Evolutionary conservation across 805 yeast genomes (phyloP), one percentile per base, ranked within the genome.

Genomic region (Yamadazyma insecticola): DNA sequence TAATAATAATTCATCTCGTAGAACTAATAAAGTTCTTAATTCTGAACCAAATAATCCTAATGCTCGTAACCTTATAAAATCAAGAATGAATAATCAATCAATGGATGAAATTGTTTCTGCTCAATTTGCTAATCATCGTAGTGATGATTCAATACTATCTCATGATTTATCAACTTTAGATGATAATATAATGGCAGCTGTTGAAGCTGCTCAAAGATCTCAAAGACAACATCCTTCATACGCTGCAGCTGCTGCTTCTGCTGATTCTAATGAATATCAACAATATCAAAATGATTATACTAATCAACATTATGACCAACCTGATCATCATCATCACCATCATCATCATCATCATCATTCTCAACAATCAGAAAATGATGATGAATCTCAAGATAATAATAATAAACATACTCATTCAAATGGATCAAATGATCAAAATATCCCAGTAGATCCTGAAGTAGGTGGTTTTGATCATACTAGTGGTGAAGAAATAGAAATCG

Each of bases 361-460:
- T n/a, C 34, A 19, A 6, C 35, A 37, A 16, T 17, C 40, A 9
- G 36, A 36, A 21, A 40, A 43, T 5, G 37, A 37, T 5, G 32
- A 28, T 7, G 37, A 30, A 6, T 33, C 32, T 4, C 23, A 17
- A 11, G 32, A 39, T 25, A 32, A 29, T n/a, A 25, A 32, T 16
- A 13, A 41, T 27, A 24, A 33, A 3, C 36, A 30, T 17, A 27
- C 29, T 13, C 27, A 31, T 14, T 29, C 37, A 16, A 40, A 35
- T 18, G 33, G 45, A 6, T 35, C 33, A 22, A 61, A 57, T 10
- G 65, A 34, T 26, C 22, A 8, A 12, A 15, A 30, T 14, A 33
- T 71, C 4, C 76, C 78, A 0, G 80, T 74, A 5, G 82, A 77
- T 47, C 80, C 81, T 2, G 77, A 72, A 33, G 80, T 75, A 4